These are phyloP conservation scores for Termitomyces sp. DNA, from an alignment of 768 basidiomycete genomes.

Conservation along the genomic window DNA sequence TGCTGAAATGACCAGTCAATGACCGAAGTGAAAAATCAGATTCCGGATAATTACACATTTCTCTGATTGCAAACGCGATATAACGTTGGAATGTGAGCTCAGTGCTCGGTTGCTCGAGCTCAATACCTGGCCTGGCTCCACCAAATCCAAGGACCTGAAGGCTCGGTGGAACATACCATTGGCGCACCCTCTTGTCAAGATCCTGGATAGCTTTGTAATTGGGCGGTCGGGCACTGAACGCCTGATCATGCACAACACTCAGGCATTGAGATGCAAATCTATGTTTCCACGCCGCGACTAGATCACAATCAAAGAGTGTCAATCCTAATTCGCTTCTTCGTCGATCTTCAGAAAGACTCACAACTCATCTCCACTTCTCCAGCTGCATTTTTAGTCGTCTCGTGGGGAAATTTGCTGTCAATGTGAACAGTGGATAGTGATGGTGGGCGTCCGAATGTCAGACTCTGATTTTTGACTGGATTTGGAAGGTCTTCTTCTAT, in stretches of 20 bases:
- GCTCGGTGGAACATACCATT: constrained; percentile 59
- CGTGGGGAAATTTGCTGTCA: constrained; percentile 48
- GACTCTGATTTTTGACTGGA: constrained; percentile 38
- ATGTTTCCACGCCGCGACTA: constrained; percentile 69
- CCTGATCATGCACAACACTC: constrained; percentile 60
- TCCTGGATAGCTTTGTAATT: constrained; percentile 58
- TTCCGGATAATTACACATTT: constrained; percentile 47
- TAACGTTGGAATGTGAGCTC: constrained; percentile 66
- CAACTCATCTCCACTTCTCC: constrained; percentile 61
- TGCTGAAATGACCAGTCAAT: constrained; percentile 27
- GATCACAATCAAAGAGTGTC: background rate
- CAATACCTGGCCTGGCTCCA: constrained; percentile 35
- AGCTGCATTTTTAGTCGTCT: constrained; percentile 34
- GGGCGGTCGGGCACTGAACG: constrained; percentile 57
- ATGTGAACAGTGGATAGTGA: constrained; percentile 55
- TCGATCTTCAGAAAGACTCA: constrained; percentile 24
- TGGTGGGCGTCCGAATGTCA: constrained; percentile 69
- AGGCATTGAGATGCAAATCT: constrained; percentile 57
- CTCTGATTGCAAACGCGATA: constrained; percentile 59
- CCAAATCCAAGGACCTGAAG: constrained; percentile 62
- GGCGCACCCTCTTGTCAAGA: constrained; percentile 60
- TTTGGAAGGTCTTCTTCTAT: background rate
- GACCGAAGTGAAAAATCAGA: background rate
- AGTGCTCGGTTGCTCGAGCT: constrained; percentile 42
- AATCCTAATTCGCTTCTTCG: background rate